Conservation (phyloP, 2,329 filamentous ascomycete genomes). For the Xylariaceae sp. region DNA sequence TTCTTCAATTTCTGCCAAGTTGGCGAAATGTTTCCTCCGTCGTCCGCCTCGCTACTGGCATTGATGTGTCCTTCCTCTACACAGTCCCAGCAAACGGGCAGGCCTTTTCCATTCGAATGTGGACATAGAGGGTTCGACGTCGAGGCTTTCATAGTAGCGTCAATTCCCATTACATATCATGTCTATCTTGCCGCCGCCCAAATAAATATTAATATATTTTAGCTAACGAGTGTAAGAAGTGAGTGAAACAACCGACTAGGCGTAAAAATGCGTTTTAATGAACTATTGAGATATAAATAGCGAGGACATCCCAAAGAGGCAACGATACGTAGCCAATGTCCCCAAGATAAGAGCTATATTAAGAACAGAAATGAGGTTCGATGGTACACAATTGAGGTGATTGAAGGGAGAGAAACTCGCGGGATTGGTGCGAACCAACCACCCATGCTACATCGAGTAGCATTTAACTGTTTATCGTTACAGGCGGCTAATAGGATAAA, state of each 20-base stretch:
- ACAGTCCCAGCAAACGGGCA: constrained; percentile 29
- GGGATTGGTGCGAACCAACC: too few relatives aligned
- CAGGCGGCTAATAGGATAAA: too few relatives aligned
- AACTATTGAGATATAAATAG: background rate
- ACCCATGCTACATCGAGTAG: too few relatives aligned
- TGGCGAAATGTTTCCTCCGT: background rate
- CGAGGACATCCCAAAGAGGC: background rate
- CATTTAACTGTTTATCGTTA: too few relatives aligned
- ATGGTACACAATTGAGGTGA: too few relatives aligned
- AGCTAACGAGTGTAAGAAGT: background rate
- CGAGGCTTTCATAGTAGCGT: background rate
- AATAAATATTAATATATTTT: background rate
- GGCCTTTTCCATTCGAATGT: constrained; percentile 14
- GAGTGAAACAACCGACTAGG: background rate
- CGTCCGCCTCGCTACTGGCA: background rate
- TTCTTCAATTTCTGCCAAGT: constrained; percentile 19
- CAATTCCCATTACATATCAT: constrained; percentile 5
- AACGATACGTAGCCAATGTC: background rate
- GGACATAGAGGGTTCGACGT: constrained; percentile 14
- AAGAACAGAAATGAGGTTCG: background rate
- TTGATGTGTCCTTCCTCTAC: constrained; percentile 23
- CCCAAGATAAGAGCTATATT: constrained; percentile 10
- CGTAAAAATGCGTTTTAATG: background rate
- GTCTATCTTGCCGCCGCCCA: background rate
- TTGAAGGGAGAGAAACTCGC: too few relatives aligned